A percentile compares a stretch with the other conserved stretches of the same genome.
These are phyloP conservation scores for Diutina sp. DNA, from an alignment of 1,139 yeast species.

Conservation along the genomic window DNA sequence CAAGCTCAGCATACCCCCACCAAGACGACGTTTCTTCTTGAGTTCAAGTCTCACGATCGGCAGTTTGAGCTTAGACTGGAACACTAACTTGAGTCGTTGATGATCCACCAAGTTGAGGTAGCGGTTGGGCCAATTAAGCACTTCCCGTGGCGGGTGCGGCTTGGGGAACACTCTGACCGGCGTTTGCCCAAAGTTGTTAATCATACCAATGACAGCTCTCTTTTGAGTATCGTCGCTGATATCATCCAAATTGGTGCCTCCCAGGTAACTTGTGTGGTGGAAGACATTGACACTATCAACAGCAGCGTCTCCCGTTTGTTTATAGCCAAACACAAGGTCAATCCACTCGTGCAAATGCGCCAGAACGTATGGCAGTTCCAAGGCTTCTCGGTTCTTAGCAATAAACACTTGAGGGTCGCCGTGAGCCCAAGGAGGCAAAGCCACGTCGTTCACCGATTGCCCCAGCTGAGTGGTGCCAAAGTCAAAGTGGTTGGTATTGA, in stretches of 20 bases:
- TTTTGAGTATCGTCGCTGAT: constrained; percentile 63
- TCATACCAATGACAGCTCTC: constrained; percentile 67
- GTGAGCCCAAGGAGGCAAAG: constrained; percentile 72
- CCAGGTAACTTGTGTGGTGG: constrained; percentile 71
- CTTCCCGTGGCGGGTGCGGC: constrained; percentile 47
- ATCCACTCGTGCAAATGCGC: constrained; percentile 70
- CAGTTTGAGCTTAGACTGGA: constrained; percentile 21
- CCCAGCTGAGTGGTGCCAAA: constrained; percentile 64
- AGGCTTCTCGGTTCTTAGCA: constrained; percentile 63
- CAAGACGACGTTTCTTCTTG: constrained; percentile 12
- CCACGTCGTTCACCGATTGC: constrained; percentile 41
- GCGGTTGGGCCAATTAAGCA: constrained; percentile 21
- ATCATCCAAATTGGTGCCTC: constrained; percentile 64
- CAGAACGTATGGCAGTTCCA: constrained; percentile 72
- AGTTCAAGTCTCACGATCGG: constrained; percentile 29
- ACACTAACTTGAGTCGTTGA: constrained; percentile 6
- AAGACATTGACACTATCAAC: constrained; percentile 57
- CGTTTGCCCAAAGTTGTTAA: constrained; percentile 85
- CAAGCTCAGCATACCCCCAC: constrained; percentile 7
- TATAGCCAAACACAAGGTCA: constrained; percentile 67
- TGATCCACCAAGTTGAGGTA: constrained; percentile 16
- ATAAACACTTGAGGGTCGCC: constrained; percentile 62
- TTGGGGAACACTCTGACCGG: constrained; percentile 56
- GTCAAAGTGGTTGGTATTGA: constrained; percentile 49
- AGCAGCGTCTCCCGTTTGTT: constrained; percentile 64